These are phyloP conservation scores for Nakazawaea wyomingensis DNA, from an alignment of 805 yeast species.

Conservation along the genomic window DNA sequence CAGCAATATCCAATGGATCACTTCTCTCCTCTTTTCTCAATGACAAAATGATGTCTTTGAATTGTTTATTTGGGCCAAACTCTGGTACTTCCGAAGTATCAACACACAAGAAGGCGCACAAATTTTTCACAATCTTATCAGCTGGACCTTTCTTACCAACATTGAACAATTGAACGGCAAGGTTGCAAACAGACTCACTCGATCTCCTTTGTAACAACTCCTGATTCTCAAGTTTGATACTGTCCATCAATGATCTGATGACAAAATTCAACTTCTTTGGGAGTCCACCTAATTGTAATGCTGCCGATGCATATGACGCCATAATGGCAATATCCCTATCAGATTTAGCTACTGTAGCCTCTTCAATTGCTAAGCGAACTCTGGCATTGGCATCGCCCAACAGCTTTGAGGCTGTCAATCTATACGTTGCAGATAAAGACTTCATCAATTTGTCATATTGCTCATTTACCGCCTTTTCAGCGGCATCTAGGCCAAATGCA, in stretches of 20 bases:
- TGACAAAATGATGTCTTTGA: constrained; percentile 58
- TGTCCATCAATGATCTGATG: constrained; percentile 88
- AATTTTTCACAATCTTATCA: constrained; percentile 82
- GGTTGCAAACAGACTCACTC: constrained; percentile 59
- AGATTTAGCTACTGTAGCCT: constrained; percentile 49
- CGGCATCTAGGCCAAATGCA: constrained; percentile 78
- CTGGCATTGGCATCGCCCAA: constrained; percentile 75
- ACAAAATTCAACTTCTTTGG: constrained; percentile 87
- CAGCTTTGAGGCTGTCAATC: constrained; percentile 65
- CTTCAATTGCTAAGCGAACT: constrained; percentile 59
- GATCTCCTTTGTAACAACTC: constrained; percentile 63
- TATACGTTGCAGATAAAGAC: constrained; percentile 59
- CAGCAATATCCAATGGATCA: constrained; percentile 56
- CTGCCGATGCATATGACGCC: constrained; percentile 75
- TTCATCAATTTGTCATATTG: constrained; percentile 62
- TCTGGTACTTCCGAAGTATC: constrained; percentile 97
- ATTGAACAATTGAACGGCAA: constrained; percentile 54
- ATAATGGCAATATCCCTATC: constrained; percentile 56
- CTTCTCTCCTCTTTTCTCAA: constrained; percentile 70
- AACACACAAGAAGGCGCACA: constrained; percentile 90
- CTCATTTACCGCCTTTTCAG: constrained; percentile 61
- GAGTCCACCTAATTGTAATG: constrained; percentile 54
- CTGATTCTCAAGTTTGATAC: constrained; percentile 72
- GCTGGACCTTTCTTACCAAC: constrained; percentile 67
- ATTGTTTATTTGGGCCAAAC: constrained; percentile 58